Base-by-base conservation (phyloP, 345 rosid genomes). In the Geranium rotundifolium region DNA sequence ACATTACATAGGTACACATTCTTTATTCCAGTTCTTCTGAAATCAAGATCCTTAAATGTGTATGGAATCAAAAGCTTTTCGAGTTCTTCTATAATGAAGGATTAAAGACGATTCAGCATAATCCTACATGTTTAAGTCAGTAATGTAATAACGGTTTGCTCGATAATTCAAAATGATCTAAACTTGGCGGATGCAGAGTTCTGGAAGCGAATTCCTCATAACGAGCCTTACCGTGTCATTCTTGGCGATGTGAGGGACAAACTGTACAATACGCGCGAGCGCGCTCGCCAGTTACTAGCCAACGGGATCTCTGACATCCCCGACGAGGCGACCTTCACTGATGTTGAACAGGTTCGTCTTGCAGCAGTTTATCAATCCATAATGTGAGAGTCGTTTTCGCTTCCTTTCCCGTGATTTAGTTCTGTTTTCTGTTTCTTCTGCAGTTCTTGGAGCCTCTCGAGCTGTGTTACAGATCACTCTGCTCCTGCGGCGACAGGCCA, bases 371-470 rank as follows among this genome's bases (percentile, higher is more conserved):
- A 46, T 10, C 14, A 46, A 46, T 46, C 52, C 52, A 46, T 46
- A 9, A 14, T 1, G 12, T 46, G 3, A 46, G 8, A 14, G 3
- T 46, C 12, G 14, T 46, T 46, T 46, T 12, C 12, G 1, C 15
- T 46, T 46, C 50, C 9, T 13, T 63, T 31, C 20, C 4, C 57
- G 62, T 62, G 57, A 31, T 46, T 75, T 23, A 0, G 27, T 23
- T 23, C 27, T 16, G 41, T 52, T 68, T 65, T 61, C 19, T 60
- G 63, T 62, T 64, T 7, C 54, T 34, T 61, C 54, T 68, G 62
- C 60, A 86, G 99, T 85, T 93, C 67, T 68, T 93, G 87, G 96
- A 88, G 83, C 99, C 99, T 59, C 96, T 93, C 73, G 99, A 90
- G 69, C 99, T 93, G 66, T 88, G 97, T 65, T 93, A 90, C 78